These are phyloP conservation scores for Nothopassalora personata DNA, from an alignment of 2,329 filamentous ascomycete genomes.

Conservation along the genomic window DNA sequence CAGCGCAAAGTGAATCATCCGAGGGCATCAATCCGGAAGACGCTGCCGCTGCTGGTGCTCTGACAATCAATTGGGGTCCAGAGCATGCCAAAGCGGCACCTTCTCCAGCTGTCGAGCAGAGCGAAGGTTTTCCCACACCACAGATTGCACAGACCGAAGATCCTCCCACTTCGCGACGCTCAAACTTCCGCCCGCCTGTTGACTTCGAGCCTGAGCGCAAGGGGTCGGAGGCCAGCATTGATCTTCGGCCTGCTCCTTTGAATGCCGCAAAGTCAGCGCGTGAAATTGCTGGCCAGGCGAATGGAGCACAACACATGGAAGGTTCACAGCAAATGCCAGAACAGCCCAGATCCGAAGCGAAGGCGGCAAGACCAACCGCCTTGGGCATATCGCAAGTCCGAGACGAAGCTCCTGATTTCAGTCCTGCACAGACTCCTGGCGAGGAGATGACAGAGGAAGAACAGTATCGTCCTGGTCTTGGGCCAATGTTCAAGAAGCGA, in stretches of 20 bases:
- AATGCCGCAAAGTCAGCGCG: slow-evolving; percentile 11
- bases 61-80: slow-evolving; percentile 27
- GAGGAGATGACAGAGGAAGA: slow-evolving; percentile 32
- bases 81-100: slow-evolving; percentile 8
- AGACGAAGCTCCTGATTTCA: not conserved
- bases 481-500: slow-evolving; percentile 85
- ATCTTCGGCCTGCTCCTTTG: slow-evolving; percentile 30
- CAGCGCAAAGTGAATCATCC: slow-evolving; percentile 21
- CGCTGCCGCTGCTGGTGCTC: slow-evolving; percentile 21
- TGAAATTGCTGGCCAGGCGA: slow-evolving; percentile 1
- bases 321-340: not conserved
- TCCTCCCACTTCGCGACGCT: slow-evolving; percentile 24
- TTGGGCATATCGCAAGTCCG: not conserved
- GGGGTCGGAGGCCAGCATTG: slow-evolving; percentile 18
- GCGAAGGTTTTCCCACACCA: not conserved
- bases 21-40: slow-evolving; percentile 21
- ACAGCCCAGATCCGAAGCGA: not conserved
- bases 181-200: slow-evolving; percentile 18
- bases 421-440: slow-evolving; percentile 15
- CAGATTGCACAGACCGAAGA: slow-evolving; percentile 6
- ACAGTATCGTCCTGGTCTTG: slow-evolving; percentile 66
- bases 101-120: not conserved
- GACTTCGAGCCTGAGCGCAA: slow-evolving; percentile 8
- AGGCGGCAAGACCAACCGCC: not conserved
- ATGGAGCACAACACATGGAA: slow-evolving; percentile 7